These are phyloP conservation scores for Pichia pseudocactophila DNA, from an alignment of 805 yeast genomes.

Conservation along the genomic window DNA sequence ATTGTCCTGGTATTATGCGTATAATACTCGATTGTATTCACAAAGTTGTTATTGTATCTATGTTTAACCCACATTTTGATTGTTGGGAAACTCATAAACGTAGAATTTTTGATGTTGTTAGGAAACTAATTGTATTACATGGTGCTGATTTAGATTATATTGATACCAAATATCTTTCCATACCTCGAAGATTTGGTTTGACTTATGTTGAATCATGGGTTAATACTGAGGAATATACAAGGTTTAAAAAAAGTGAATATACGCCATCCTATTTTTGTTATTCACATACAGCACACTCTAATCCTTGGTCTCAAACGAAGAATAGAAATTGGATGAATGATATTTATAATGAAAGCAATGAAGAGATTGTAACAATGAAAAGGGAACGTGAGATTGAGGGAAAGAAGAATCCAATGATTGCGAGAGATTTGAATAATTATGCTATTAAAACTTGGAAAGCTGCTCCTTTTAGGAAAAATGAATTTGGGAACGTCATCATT, in stretches of 20 bases:
- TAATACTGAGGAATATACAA: neutral
- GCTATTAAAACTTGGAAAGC: constrained; percentile 1
- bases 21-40: constrained; percentile 10
- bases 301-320: constrained; percentile 5
- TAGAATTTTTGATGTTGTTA: constrained; percentile 9
- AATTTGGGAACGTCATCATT: neutral
- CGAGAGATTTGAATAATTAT: neutral
- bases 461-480: neutral
- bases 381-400: neutral
- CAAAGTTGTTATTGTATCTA: constrained; percentile 6
- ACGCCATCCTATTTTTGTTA: constrained; percentile 3
- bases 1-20: constrained; percentile 8
- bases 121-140: constrained; percentile 8
- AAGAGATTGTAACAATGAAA: neutral
- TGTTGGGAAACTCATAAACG: constrained; percentile 10
- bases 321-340: constrained; percentile 3
- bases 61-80: constrained; percentile 4
- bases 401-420: neutral
- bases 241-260: neutral
- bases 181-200: constrained; percentile 11
- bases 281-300: neutral
- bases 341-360: neutral
- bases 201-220: constrained; percentile 9
- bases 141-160: constrained; percentile 9
- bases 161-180: constrained; percentile 6